Percentiles rank a stretch among this genome's conserved stretches.
Evolutionary conservation across 2,329 filamentous ascomycete genomes (phyloP).

Genomic region (Exophiala dermatitidis): DNA sequence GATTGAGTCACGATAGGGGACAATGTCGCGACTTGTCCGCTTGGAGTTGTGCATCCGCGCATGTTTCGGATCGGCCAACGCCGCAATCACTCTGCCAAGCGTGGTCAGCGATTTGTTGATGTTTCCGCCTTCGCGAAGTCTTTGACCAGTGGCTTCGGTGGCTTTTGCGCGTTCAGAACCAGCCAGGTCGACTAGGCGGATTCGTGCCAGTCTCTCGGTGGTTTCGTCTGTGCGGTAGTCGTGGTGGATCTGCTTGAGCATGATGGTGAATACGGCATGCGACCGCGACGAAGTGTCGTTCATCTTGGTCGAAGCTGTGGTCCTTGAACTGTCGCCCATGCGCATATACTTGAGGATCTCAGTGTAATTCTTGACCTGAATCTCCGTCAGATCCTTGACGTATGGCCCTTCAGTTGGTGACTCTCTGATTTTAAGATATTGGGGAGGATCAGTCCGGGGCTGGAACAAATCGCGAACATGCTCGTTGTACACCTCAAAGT

Average conservation of each 20-base stretch:
- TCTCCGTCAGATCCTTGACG: slow-evolving; percentile 91
- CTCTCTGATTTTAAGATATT: slow-evolving; percentile 96
- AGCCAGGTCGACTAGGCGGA: slow-evolving; percentile 88
- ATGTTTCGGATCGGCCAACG: slow-evolving; percentile 68
- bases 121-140: slow-evolving; percentile 88
- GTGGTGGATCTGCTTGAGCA: slow-evolving; percentile 96
- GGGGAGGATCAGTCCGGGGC: slow-evolving; percentile 68
- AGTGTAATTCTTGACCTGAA: slow-evolving; percentile 75
- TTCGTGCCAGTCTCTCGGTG: slow-evolving; percentile 86
- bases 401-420: slow-evolving; percentile 92
- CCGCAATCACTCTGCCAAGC: slow-evolving; percentile 88
- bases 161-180: slow-evolving; percentile 92
- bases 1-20: slow-evolving; percentile 88
- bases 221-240: slow-evolving; percentile 97
- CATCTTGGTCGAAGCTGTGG: slow-evolving; percentile 94
- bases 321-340: slow-evolving; percentile 78
- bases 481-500: slow-evolving; percentile 99
- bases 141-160: slow-evolving; percentile 86
- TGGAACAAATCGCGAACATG: slow-evolving; percentile 91
- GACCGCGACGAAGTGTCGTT: slow-evolving; percentile 96
- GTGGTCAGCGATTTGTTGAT: slow-evolving; percentile 99
- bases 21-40: slow-evolving; percentile 62
- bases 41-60: slow-evolving; percentile 40
- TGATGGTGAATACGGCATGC: slow-evolving; percentile 96
- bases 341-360: slow-evolving; percentile 91